Percentiles rank a stretch among this genome's conserved stretches.
These are phyloP conservation scores for Porphyrellus sp. DNA, from an alignment of 1,284 basidiomycete genomes.

Conservation along the genomic window DNA sequence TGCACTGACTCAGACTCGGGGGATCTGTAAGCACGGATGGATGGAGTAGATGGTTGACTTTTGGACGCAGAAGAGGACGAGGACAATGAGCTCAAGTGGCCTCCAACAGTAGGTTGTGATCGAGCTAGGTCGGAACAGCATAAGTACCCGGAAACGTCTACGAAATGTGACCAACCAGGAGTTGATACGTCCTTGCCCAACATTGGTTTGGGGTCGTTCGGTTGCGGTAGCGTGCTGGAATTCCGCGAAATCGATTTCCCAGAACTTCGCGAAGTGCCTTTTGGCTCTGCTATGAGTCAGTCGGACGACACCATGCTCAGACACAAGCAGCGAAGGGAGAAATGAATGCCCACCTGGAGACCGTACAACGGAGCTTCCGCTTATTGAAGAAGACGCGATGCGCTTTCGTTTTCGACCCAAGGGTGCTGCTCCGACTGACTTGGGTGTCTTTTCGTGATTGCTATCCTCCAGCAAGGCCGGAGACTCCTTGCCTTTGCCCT, in stretches of 20 bases:
- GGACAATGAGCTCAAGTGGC: conserved; percentile 10
- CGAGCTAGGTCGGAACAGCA: conserved; percentile 8
- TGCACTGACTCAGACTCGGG: conserved; percentile 6
- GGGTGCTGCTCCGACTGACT: conserved; percentile 9
- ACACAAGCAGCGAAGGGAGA: not conserved
- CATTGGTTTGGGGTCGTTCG: conserved; percentile 1
- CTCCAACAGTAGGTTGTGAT: conserved; percentile 3
- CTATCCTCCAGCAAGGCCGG: not conserved
- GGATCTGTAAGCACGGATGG: conserved; percentile 10
- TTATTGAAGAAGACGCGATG: conserved; percentile 15
- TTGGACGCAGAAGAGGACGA: conserved; percentile 8
- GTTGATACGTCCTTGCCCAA: conserved; percentile 4
- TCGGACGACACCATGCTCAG: conserved; percentile 12
- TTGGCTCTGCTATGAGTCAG: conserved; percentile 6
- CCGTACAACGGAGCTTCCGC: not conserved
- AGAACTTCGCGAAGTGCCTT: conserved; percentile 7
- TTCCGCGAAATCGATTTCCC: conserved; percentile 10
- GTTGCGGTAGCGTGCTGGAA: not conserved
- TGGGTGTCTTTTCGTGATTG: conserved; percentile 10
- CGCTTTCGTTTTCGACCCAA: conserved; percentile 27
- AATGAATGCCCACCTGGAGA: conserved; percentile 24
- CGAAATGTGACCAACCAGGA: conserved; percentile 13
- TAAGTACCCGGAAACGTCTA: conserved; percentile 9
- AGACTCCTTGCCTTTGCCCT: conserved; percentile 24
- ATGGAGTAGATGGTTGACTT: conserved; percentile 6